Base-by-base conservation (phyloP, 345 rosid genomes). In the Passiflora organensis region DNA sequence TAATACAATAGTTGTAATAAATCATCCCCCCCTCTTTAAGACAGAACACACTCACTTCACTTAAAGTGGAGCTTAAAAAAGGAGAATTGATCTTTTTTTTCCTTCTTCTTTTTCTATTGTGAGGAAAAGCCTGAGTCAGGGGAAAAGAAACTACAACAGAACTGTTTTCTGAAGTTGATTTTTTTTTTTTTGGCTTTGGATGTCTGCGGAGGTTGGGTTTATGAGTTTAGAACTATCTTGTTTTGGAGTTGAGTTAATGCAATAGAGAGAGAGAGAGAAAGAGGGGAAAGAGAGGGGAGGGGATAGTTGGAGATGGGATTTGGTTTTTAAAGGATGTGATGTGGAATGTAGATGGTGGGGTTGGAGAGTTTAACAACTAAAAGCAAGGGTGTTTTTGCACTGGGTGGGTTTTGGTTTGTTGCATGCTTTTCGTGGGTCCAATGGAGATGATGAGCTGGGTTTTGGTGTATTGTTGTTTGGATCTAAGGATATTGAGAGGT, bases 401-500 rank as follows among this genome's bases (percentile, higher is more conserved):
- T 28, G 34, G 34, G 55, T 50, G 75, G 65, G 53, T 62, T 69
- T 67, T 57, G 54, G 59, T 72, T 68, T 53, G 36, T 48, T 24
- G n/a, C n/a, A n/a, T n/a, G n/a, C n/a, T n/a, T n/a, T 25, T 43
- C 34, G 3, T 3, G 34, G 55, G 51, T 11, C 23, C 21, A 57
- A 67, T 71, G 34, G 34, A 8, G 65, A 78, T 80, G 82, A 72
- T 64, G 81, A 63, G 67, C 57, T 70, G 80, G 84, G 79, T 70
- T 58, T 58, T 63, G 65, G 67, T 67, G 18, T 75, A 61, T 68
- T 64, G 56, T 68, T 60, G 62, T 56, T 76, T 86, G 89, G 95
- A 89, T 89, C 97, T 84, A 78, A 79, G 77, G 74, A 46, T 70
- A 55, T 58, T 69, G 68, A 47, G 45, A 32, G 51, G 46, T 32